Evolutionary conservation across 2,329 filamentous ascomycete species (phyloP).

Genomic region (Xylaria hypoxylon): DNA sequence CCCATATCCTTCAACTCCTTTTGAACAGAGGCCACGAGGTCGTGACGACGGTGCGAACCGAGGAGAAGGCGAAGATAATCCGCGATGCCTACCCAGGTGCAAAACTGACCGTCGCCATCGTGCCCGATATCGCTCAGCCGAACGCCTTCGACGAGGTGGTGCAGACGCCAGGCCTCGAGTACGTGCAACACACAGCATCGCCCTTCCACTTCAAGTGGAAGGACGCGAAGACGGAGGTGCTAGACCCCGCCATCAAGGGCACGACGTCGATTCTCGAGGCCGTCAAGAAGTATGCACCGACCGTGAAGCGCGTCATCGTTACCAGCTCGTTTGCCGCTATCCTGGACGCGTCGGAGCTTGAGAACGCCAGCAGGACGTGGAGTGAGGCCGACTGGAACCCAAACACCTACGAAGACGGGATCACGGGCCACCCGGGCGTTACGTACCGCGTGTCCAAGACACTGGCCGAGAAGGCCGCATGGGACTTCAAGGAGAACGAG

Average conservation of each 20-base stretch:
- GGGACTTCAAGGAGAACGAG: constrained; percentile 61
- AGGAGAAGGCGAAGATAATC: constrained; percentile 65
- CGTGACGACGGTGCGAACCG: constrained; percentile 66
- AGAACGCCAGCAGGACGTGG: constrained; percentile 57
- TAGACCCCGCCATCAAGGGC: constrained; percentile 69
- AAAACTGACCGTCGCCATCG: constrained; percentile 67
- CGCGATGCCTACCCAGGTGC: constrained; percentile 61
- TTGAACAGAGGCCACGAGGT: constrained; percentile 63
- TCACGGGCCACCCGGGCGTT: constrained; percentile 54
- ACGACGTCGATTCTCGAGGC: constrained; percentile 78
- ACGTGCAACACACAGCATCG: constrained; percentile 71
- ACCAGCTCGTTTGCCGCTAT: constrained; percentile 69
- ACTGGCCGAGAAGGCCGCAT: constrained; percentile 64
- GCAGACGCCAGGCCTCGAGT: constrained; percentile 61
- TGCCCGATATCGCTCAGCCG: constrained; percentile 80
- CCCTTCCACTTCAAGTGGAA: constrained; percentile 67
- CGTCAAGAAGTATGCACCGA: constrained; percentile 67
- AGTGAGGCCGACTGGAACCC: constrained; percentile 67
- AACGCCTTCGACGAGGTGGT: constrained; percentile 78
- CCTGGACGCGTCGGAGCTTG: constrained; percentile 54
- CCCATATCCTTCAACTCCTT: constrained; percentile 67
- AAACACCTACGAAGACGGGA: constrained; percentile 58
- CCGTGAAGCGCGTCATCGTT: constrained; percentile 77
- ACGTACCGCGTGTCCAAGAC: constrained; percentile 68
- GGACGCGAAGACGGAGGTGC: constrained; percentile 64